phyloP scores from a whole-genome alignment of 371 early-diverging fungal genomes.

The Circinella minor region DNA sequence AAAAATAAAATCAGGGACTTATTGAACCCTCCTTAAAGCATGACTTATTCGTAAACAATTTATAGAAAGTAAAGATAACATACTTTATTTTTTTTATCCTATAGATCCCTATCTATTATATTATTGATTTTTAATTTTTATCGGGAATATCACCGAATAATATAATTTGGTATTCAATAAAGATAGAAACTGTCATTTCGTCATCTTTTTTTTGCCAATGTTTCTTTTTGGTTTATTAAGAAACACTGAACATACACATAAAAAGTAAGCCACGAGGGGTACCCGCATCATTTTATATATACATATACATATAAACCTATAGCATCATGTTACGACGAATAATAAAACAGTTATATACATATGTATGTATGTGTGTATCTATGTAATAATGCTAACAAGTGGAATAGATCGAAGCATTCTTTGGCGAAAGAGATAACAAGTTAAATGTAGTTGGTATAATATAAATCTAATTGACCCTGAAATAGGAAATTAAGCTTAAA shows the following conservation, averaged over 20 bases:
- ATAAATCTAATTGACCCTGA: not conserved
- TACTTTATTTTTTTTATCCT: too few species aligned
- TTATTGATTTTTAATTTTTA: too few species aligned
- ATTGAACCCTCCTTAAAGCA: not conserved
- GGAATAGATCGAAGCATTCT: too few species aligned
- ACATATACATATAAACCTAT: not conserved
- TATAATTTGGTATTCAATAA: too few species aligned
- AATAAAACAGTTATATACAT: not conserved
- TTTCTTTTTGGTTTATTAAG: too few species aligned
- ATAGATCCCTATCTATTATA: too few species aligned
- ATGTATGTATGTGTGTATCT: not conserved
- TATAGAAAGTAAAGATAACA: too few species aligned
- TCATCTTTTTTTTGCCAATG: too few species aligned
- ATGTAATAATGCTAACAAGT: not conserved
- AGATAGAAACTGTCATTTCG: too few species aligned
- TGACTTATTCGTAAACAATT: too few species aligned
- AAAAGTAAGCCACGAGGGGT: not conserved
- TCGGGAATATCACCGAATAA: too few species aligned
- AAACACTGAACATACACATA: not conserved
- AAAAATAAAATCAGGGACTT: not conserved
- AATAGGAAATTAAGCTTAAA: not conserved
- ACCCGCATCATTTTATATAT: not conserved
- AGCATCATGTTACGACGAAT: not conserved
- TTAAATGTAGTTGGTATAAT: not conserved
- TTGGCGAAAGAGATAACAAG: too few species aligned